These are phyloP conservation scores for Onygenales sp. DNA, from an alignment of 2,329 filamentous ascomycete species.

Conservation along the genomic window DNA sequence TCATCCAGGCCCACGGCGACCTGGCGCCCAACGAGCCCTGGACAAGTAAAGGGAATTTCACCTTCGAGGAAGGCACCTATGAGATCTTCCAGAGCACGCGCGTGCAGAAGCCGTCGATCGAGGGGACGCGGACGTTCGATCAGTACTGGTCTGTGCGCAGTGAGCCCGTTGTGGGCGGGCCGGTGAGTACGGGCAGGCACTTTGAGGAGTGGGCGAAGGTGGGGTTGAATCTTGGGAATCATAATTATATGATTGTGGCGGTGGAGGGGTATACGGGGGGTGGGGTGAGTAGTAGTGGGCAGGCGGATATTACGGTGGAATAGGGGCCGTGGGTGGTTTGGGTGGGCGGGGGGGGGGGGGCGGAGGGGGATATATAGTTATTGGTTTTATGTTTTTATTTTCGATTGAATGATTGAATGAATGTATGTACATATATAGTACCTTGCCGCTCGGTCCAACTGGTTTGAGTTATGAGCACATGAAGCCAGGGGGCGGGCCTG, in stretches of 20 bases:
- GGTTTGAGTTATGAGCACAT: too few relatives aligned
- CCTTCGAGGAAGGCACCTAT: conserved; percentile 22
- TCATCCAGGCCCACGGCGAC: not conserved
- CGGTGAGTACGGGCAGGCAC: conserved; percentile 22
- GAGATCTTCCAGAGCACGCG: conserved; percentile 22
- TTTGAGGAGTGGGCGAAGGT: conserved; percentile 21
- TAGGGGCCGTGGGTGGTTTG: too few relatives aligned
- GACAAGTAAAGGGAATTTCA: conserved; percentile 17
- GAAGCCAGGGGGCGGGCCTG: too few relatives aligned
- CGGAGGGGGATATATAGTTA: not conserved
- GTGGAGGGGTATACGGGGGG: conserved; percentile 14
- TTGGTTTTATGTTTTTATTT: not conserved
- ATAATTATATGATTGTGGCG: conserved; percentile 26
- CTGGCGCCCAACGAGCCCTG: conserved; percentile 1
- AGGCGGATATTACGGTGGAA: not conserved
- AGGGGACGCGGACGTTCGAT: conserved; percentile 42
- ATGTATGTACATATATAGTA: too few relatives aligned
- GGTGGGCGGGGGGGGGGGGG: too few relatives aligned
- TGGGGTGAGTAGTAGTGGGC: not conserved
- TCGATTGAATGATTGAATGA: not conserved
- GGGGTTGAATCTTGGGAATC: conserved; percentile 19
- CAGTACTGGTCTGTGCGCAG: conserved; percentile 40
- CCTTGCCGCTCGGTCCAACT: too few relatives aligned
- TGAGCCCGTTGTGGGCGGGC: conserved; percentile 21
- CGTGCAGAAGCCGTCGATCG: conserved; percentile 33